These are phyloP conservation scores for Colletotrichum gloeosporioides DNA, from an alignment of 2,329 filamentous ascomycete genomes.

Conservation along the genomic window DNA sequence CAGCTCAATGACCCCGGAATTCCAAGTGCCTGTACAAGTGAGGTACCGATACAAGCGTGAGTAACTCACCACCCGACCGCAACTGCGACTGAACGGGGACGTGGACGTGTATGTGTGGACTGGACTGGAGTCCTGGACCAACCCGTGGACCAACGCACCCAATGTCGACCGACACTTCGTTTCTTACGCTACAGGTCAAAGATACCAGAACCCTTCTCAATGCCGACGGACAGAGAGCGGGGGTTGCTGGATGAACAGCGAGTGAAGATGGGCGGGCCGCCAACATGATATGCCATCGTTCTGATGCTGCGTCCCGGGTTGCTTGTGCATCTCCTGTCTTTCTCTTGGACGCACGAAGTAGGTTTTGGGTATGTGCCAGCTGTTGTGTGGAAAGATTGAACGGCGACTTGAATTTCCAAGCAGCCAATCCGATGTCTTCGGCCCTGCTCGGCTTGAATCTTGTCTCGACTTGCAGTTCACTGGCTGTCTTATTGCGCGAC, in stretches of 20 bases:
- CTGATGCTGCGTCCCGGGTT: not conserved
- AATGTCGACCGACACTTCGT: constrained; percentile 9
- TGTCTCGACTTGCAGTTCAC: not conserved
- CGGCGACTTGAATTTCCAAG: not conserved
- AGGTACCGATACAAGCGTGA: constrained; percentile 1
- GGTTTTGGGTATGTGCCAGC: not conserved
- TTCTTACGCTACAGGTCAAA: constrained; percentile 7
- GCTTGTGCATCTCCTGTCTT: not conserved
- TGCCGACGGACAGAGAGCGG: constrained; percentile 1
- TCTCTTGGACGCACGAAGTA: not conserved
- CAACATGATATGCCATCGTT: not conserved
- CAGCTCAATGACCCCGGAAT: not conserved
- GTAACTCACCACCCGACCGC: constrained; percentile 12
- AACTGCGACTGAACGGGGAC: constrained; percentile 13
- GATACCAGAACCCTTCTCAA: constrained; percentile 2
- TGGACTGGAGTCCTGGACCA: constrained; percentile 1
- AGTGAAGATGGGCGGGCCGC: not conserved
- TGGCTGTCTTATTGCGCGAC: not conserved
- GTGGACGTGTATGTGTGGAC: not conserved
- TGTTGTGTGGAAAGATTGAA: not conserved
- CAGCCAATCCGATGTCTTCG: not conserved
- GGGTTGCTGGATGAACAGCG: constrained; percentile 1
- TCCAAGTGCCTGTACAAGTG: not conserved
- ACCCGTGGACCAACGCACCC: not conserved
- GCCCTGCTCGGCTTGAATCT: not conserved